Percentiles rank a stretch among this genome's conserved stretches.
Evolutionary conservation across 192 early-diverging fungal genomes (phyloP).

Genomic region (Umbelopsis vinacea): DNA sequence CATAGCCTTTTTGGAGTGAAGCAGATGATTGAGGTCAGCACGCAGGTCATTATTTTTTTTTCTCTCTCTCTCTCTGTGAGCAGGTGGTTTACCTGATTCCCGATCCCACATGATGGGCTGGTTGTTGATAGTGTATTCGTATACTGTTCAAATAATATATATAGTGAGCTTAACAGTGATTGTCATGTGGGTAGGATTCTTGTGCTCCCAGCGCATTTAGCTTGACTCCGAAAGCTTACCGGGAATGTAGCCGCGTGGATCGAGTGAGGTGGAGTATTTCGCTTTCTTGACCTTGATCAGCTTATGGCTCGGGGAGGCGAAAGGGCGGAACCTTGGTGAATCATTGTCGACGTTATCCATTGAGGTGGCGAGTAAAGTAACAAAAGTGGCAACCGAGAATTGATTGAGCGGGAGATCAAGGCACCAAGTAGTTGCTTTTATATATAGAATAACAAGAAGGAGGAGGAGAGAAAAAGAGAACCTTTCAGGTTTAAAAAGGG

Average conservation of each 20-base stretch:
- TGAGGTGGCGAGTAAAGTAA: neutral
- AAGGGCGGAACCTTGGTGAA: constrained; percentile 38
- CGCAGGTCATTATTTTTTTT: neutral
- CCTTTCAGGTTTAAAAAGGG: neutral
- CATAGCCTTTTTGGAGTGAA: constrained; percentile 43
- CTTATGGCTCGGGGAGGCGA: constrained; percentile 28
- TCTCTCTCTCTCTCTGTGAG: too few relatives aligned
- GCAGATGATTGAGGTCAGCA: constrained; percentile 24
- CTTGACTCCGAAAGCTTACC: constrained; percentile 42
- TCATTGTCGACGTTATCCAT: constrained; percentile 35
- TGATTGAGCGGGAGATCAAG: neutral
- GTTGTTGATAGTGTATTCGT: constrained; percentile 60
- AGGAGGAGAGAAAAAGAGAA: neutral
- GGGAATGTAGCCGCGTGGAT: constrained; percentile 63
- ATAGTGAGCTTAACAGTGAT: neutral
- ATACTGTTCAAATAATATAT: constrained; percentile 40
- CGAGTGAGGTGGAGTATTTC: constrained; percentile 66
- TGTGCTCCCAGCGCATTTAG: constrained; percentile 9
- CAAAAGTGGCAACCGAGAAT: too few relatives aligned
- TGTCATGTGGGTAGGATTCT: constrained; percentile 23
- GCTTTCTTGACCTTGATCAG: constrained; percentile 53
- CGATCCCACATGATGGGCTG: constrained; percentile 70
- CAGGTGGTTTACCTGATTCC: constrained; percentile 45
- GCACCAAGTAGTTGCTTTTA: neutral
- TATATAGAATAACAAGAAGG: neutral